Evolutionary conservation across 1,139 yeast genomes (phyloP).

Genomic region (Debaryomyces sp.): DNA sequence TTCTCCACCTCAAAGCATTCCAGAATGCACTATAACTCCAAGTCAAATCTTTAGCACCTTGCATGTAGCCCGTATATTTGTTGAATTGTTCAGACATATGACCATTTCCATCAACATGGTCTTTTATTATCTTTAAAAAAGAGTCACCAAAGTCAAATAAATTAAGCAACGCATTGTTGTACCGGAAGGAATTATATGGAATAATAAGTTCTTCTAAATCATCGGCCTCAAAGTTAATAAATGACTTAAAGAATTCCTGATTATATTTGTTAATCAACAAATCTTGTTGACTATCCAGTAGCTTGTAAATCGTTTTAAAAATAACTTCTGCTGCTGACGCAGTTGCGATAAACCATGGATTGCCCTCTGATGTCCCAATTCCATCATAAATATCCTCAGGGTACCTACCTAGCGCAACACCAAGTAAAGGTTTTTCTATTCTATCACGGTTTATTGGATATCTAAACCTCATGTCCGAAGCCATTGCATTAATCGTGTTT

Average conservation of each 20-base stretch:
- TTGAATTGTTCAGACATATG: slow-evolving; percentile 89
- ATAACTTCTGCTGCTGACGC: slow-evolving; percentile 73
- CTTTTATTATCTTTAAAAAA: slow-evolving; percentile 68
- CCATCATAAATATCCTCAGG: slow-evolving; percentile 96
- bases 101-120: slow-evolving; percentile 75
- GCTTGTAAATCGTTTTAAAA: slow-evolving; percentile 37
- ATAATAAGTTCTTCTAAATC: slow-evolving; percentile 28
- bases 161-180: slow-evolving; percentile 44
- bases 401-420: slow-evolving; percentile 86
- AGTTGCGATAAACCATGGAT: slow-evolving; percentile 95
- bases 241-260: slow-evolving; percentile 32
- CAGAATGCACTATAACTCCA: slow-evolving; percentile 90
- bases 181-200: slow-evolving; percentile 51
- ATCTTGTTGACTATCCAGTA: slow-evolving; percentile 24
- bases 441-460: slow-evolving; percentile 72
- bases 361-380: slow-evolving; percentile 70
- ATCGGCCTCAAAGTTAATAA: slow-evolving; percentile 38
- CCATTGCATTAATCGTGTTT: slow-evolving; percentile 59
- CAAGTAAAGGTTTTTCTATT: slow-evolving; percentile 38
- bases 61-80: slow-evolving; percentile 77
- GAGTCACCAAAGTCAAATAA: slow-evolving; percentile 70
- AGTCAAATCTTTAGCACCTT: slow-evolving; percentile 84
- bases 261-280: slow-evolving; percentile 28
- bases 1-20: slow-evolving; percentile 70
- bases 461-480: slow-evolving; percentile 67